Percentiles rank a stretch among this genome's conserved stretches.
phyloP scores from a whole-genome alignment of 2,329 filamentous ascomycete genomes.

The Fusarium praegraminearum region DNA sequence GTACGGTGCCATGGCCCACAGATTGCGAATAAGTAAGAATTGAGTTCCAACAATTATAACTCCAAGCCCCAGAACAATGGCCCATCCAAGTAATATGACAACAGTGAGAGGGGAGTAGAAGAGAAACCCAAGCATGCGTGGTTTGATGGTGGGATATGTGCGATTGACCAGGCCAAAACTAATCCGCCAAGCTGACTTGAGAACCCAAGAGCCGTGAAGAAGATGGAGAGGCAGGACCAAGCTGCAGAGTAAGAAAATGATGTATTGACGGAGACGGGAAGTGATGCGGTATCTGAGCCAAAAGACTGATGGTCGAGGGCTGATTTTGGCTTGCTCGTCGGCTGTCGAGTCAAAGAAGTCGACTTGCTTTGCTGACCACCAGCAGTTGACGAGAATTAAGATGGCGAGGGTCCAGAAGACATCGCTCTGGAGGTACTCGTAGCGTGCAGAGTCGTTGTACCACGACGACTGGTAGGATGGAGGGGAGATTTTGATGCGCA shows the following conservation, averaged over 20 bases:
- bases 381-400: conserved; percentile 18
- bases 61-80: background rate
- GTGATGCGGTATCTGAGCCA: conserved; percentile 19
- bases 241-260: background rate
- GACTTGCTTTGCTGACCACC: conserved; percentile 22
- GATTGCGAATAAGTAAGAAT: background rate
- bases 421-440: conserved; percentile 33
- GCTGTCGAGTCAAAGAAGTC: background rate
- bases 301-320: background rate
- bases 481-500: background rate
- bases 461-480: conserved; percentile 6
- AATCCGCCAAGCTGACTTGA: conserved; percentile 25
- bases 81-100: background rate
- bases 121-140: conserved; percentile 14
- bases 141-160: conserved; percentile 25
- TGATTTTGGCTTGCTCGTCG: background rate
- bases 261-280: conserved; percentile 6
- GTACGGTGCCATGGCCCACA: conserved; percentile 1
- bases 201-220: conserved; percentile 26
- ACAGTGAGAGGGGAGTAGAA: conserved; percentile 10
- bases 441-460: conserved; percentile 26
- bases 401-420: conserved; percentile 29
- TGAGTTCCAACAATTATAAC: conserved; percentile 1
- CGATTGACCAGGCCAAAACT: conserved; percentile 7
- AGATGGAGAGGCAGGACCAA: conserved; percentile 9